A percentile compares a stretch with the other conserved stretches of the same genome.
Conservation (phyloP, 352 stramenopile genomes). For the Phytophthora niederhauseri region DNA sequence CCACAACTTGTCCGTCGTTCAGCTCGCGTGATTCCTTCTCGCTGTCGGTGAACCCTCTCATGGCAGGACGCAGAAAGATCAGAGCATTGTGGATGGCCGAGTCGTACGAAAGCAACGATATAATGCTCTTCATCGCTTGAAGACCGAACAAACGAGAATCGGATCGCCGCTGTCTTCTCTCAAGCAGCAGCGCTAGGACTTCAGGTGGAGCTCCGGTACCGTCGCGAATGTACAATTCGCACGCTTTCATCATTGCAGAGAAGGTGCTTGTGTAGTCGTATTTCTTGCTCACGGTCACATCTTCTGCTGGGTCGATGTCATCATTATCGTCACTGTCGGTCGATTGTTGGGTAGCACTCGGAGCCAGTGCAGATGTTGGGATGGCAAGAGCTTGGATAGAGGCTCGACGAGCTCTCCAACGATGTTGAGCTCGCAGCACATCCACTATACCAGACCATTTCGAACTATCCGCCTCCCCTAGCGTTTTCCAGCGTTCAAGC, state of each 20-base stretch:
- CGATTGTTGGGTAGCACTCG: background rate
- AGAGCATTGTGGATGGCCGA: slow-evolving; percentile 75
- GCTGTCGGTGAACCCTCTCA: slow-evolving; percentile 86
- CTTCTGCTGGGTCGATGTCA: slow-evolving; percentile 23
- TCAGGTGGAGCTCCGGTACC: slow-evolving; percentile 82
- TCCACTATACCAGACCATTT: slow-evolving; percentile 90
- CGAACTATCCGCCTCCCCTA: slow-evolving; percentile 75
- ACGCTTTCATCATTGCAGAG: slow-evolving; percentile 83
- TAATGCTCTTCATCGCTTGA: slow-evolving; percentile 80
- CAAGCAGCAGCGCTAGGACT: slow-evolving; percentile 69
- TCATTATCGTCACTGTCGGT: slow-evolving; percentile 12
- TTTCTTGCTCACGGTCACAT: slow-evolving; percentile 34
- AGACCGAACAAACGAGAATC: slow-evolving; percentile 82
- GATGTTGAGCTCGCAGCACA: slow-evolving; percentile 78
- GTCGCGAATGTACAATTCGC: slow-evolving; percentile 88
- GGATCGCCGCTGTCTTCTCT: slow-evolving; percentile 71
- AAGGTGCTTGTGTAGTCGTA: slow-evolving; percentile 72
- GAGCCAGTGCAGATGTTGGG: background rate
- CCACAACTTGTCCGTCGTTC: slow-evolving; percentile 78
- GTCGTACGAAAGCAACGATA: slow-evolving; percentile 78
- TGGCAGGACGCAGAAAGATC: slow-evolving; percentile 84
- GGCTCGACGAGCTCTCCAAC: slow-evolving; percentile 56
- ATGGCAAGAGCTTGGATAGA: slow-evolving; percentile 40
- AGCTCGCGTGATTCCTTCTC: slow-evolving; percentile 82
- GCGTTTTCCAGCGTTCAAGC: slow-evolving; percentile 84